Evolutionary conservation across 2,329 filamentous ascomycete genomes (phyloP), one percentile per base, ranked within the genome.

Genomic region (Cladosporium sp.): DNA sequence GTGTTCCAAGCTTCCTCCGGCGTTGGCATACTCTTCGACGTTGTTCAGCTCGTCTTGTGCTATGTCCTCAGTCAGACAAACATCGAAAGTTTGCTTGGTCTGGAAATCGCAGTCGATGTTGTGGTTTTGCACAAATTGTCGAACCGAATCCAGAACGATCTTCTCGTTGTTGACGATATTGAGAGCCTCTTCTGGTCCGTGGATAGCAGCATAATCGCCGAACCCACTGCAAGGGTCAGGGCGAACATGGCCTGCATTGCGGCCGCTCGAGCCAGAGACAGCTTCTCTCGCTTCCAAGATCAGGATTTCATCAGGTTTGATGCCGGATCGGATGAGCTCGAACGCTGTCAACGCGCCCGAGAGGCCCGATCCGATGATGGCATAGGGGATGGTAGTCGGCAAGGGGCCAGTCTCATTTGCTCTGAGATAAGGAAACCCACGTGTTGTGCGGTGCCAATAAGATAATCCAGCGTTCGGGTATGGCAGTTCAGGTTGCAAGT

Each of bases 191-290:
- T 74, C 72, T 0, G 63, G 57, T 3, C 77, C 77, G 56, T 78
- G 75, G 10, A 77, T 63, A 10, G 70, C 65, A 13, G 70, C 58
- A 62, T 79, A 79, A 12, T 73, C 73, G 34, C 68, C 70, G 60
- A 78, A 80, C 0, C 78, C 78, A 12, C 77, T 72, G 60, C 80
- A 80, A 0, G 78, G 77, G 61, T 80, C 74, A 58, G 74, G 75
- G 25, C 75, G 66, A 17, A 77, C 70, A 56, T 78, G 76, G 5
- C 75, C 75, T 15, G 75, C 75, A 60, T 78, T 78, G 24, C 76
- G 68, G 8, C 73, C 74, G 49, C 71, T 75, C 1, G 76, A 75
- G 12, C 75, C 75, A n/a, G 72, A 74, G 1, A 73, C 73, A 13
- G 75, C 74, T 62, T 77, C 75, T 58, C 75, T 65, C 1, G 76